These are phyloP conservation scores for Pulveroboletus sp. DNA, from an alignment of 768 basidiomycete species.

Conservation along the genomic window DNA sequence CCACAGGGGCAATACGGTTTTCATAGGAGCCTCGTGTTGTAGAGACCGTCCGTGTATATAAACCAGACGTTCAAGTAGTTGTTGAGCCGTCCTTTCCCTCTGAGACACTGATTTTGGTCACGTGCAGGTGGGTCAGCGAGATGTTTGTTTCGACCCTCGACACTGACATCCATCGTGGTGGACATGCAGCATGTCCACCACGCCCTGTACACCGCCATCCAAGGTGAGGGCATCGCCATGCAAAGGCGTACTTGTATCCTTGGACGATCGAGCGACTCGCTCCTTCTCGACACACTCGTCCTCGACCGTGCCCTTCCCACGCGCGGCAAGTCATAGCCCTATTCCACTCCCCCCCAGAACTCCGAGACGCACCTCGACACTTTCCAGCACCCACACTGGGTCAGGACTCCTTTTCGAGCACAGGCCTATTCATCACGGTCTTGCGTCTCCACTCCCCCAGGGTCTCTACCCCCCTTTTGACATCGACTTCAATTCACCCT, in stretches of 20 bases:
- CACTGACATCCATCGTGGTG: conserved; percentile 1
- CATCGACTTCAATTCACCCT: conserved; percentile 15
- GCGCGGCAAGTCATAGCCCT: conserved; percentile 2
- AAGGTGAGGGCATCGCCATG: neutral
- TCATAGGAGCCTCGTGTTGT: conserved; percentile 26
- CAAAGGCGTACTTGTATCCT: neutral
- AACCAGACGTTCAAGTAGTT: neutral
- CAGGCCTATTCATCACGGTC: conserved; percentile 6
- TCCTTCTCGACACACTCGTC: conserved; percentile 2
- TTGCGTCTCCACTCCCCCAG: neutral
- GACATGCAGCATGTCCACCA: conserved; percentile 31
- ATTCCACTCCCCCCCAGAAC: neutral
- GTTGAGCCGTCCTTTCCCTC: neutral
- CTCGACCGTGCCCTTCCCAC: conserved; percentile 20
- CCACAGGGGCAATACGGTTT: conserved; percentile 29
- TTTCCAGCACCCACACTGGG: conserved; percentile 9
- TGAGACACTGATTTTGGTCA: conserved; percentile 21
- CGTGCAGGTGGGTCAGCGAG: conserved; percentile 21
- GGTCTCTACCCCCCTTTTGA: conserved; percentile 8
- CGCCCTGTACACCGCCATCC: conserved; percentile 24
- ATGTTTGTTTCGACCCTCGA: neutral
- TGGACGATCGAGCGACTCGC: neutral
- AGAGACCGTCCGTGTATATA: conserved; percentile 19
- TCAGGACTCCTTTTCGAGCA: conserved; percentile 19
- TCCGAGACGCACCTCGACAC: conserved; percentile 4